Evolutionary conservation across 345 rosid genomes (phyloP).

Genomic region (Populus pruinosa): DNA sequence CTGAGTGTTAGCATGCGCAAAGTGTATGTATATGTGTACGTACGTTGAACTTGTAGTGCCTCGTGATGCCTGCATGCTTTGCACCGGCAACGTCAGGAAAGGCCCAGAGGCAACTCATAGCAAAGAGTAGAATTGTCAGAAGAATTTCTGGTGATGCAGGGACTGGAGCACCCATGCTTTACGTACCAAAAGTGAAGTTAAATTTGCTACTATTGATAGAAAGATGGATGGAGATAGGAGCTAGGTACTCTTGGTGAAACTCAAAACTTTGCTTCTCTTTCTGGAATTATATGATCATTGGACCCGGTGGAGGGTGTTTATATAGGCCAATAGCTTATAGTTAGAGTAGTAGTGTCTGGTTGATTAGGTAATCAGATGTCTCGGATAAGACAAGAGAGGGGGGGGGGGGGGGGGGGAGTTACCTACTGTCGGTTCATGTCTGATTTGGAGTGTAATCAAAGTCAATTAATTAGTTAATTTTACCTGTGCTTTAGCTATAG

Average conservation of each 20-base stretch:
- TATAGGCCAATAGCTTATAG: conserved; percentile 11
- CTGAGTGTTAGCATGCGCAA: not conserved
- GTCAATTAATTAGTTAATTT: conserved; percentile 22
- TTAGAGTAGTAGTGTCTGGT: conserved; percentile 1
- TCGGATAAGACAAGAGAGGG: not conserved
- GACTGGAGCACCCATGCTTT: conserved; percentile 20
- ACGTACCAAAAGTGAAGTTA: not conserved
- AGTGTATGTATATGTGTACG: not conserved
- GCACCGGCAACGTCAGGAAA: conserved; percentile 30
- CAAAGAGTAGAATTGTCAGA: conserved; percentile 15
- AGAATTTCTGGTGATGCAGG: conserved; percentile 12
- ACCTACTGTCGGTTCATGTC: conserved; percentile 32
- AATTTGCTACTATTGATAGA: not conserved
- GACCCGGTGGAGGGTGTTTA: conserved; percentile 3
- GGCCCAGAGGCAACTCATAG: conserved; percentile 20
- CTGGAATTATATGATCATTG: not conserved
- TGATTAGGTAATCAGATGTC: conserved; percentile 18
- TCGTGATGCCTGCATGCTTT: conserved; percentile 43
- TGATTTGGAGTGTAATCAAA: conserved; percentile 42
- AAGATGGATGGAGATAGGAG: not conserved
- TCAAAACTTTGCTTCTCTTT: not conserved
- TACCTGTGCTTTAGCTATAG: not conserved
- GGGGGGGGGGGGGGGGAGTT: conserved; percentile 5
- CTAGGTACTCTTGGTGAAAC: not conserved
- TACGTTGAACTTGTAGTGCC: conserved; percentile 76